Base-by-base conservation (phyloP, 345 rosid species). In the Diplotaxis tenuifolia region DNA sequence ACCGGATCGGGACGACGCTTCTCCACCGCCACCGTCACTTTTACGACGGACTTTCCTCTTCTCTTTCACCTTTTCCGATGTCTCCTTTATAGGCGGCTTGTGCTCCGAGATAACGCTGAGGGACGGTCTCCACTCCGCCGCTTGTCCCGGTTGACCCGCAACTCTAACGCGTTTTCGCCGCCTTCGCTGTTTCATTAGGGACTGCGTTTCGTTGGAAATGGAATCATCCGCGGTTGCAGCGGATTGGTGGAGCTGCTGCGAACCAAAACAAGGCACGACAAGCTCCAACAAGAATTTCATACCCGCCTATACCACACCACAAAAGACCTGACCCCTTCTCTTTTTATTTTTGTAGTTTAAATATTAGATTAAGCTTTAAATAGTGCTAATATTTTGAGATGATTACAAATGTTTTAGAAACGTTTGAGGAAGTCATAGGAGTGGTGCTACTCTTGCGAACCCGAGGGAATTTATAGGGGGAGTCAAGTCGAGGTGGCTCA, bases 51-150 rank as follows among this genome's bases (percentile, higher is more conserved):
- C 82, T 70, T 22, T 57, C 57, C 66, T 78, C 49, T 73, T 56
- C 16, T 49, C 79, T 14, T 31, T 42, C 4, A 58, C 65, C 61
- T 52, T 79, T 42, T 56, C 62, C 67, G 28, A 16, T 16, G 20
- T 47, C 53, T 47, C 53, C 53, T 15, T 74, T 69, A 79, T 42
- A 5, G 58, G 59, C 40, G 82, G 73, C 31, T 61, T 82, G 61
- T 84, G 82, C 81, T 92, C 97, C 0, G 89, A 82, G 70, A 92
- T 92, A 23, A 84, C 71, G 25, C 61, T 12, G 49, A 92, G 77
- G 6, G 92, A 77, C 2, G 97, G 97, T 75, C 74, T 84, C 96
- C 92, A 89, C 65, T 88, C 87, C 1, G 27, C 71, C 40, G 55
- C 58, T 2, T 68, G 36, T 63, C 62, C 79, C 16, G 64, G 53